phyloP scores from a whole-genome alignment of 805 yeast genomes.

The Candida parachauliodes region DNA sequence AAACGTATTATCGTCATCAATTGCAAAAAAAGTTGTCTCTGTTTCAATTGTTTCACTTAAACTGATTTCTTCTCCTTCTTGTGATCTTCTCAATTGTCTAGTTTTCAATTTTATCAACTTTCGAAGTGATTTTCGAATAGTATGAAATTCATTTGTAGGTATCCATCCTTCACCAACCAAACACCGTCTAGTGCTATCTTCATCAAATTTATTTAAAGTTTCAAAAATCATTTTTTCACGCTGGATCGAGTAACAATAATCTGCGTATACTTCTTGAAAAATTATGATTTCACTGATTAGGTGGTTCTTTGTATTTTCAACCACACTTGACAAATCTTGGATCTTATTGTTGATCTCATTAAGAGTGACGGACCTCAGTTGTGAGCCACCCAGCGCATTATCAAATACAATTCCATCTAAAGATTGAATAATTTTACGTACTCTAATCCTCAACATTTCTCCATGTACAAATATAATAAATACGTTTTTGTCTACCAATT shows the following conservation, averaged over 20 bases:
- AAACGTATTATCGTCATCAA: constrained; percentile 19
- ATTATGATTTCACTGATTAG: constrained; percentile 34
- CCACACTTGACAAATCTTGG: constrained; percentile 30
- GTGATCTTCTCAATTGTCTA: constrained; percentile 5
- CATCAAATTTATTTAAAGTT: constrained; percentile 62
- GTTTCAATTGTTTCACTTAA: constrained; percentile 1
- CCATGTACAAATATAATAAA: constrained; percentile 42
- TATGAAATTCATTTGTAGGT: constrained; percentile 49
- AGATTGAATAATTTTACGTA: constrained; percentile 33
- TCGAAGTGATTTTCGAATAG: constrained; percentile 37
- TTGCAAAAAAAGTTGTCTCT: constrained; percentile 18
- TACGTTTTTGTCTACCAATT: constrained; percentile 28
- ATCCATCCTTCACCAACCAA: constrained; percentile 76
- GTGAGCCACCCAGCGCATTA: constrained; percentile 30
- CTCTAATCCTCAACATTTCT: constrained; percentile 31
- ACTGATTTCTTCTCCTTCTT: not conserved
- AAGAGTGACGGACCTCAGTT: constrained; percentile 22
- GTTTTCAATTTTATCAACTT: constrained; percentile 38
- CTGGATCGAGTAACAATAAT: constrained; percentile 33
- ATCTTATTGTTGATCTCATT: constrained; percentile 30
- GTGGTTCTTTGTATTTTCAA: constrained; percentile 31
- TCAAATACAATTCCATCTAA: constrained; percentile 37
- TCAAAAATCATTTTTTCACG: constrained; percentile 58
- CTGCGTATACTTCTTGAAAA: constrained; percentile 32
- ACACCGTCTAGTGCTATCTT: constrained; percentile 62